Evolutionary conservation across 2,329 filamentous ascomycete genomes (phyloP).

Genomic region (Cryphonectria carpinicola): DNA sequence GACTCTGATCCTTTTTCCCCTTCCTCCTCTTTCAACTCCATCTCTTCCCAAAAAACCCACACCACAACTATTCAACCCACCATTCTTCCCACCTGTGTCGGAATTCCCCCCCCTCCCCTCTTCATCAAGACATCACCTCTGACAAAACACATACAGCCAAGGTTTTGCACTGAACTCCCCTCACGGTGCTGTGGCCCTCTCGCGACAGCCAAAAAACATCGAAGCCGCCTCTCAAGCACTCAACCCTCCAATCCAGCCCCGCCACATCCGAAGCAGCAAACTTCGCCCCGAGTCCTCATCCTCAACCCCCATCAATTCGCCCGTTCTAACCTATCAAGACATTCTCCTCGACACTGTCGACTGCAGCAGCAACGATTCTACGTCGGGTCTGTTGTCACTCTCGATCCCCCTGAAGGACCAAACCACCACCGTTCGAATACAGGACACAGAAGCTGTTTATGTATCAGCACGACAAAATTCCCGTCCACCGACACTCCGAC

Average conservation of each 20-base stretch:
- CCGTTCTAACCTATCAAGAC: background rate
- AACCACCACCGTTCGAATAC: slow-evolving; percentile 37
- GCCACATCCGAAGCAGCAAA: slow-evolving; percentile 14
- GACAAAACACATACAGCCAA: background rate
- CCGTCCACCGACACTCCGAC: slow-evolving; percentile 86
- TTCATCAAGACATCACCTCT: slow-evolving; percentile 4
- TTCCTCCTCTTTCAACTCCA: slow-evolving; percentile 11
- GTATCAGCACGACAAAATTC: slow-evolving; percentile 93
- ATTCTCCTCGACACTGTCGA: slow-evolving; percentile 2
- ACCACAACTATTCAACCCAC: slow-evolving; percentile 7
- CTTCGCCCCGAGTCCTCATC: slow-evolving; percentile 3
- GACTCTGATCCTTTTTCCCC: slow-evolving; percentile 13
- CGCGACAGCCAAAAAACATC: background rate
- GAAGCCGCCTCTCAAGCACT: background rate
- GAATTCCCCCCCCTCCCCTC: slow-evolving; percentile 10
- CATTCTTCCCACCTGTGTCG: slow-evolving; percentile 10
- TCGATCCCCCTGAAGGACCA: slow-evolving; percentile 23
- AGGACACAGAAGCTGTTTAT: slow-evolving; percentile 73
- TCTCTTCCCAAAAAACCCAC: slow-evolving; percentile 14
- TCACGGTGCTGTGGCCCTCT: slow-evolving; percentile 9
- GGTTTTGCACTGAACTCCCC: background rate
- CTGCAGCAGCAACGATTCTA: slow-evolving; percentile 4
- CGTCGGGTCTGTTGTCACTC: slow-evolving; percentile 11
- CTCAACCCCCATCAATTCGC: slow-evolving; percentile 20
- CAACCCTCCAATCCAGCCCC: background rate